Base-by-base conservation (phyloP, 345 rosid genomes). In the Carallia brachiata region DNA sequence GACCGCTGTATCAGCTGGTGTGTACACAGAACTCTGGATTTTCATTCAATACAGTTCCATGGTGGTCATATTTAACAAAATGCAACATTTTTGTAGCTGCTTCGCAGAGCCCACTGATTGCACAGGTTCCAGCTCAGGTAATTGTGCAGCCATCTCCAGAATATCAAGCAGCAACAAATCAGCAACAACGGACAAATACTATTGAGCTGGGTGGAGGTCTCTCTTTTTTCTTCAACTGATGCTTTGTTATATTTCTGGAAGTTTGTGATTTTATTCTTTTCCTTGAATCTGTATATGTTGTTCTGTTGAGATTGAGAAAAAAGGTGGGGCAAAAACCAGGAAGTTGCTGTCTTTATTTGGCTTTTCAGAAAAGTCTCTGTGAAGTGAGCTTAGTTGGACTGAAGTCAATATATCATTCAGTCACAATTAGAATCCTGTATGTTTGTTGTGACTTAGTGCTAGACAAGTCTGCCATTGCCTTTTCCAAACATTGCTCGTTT, bases 131-230 rank as follows among this genome's bases (percentile, higher is more conserved):
- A 53, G 75, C 85, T 66, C 91, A 81, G 31, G 86, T 78, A 68
- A 30, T 79, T 55, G 81, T 77, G 61, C 80, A 56, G 74, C 79
- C 87, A 59, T 66, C 87, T 16, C 76, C 77, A 52, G 85, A 82
- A 44, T 74, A 74, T 72, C 88, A 81, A 75, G 76, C 84, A 48
- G 73, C 88, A 23, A 50, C 80, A 53, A 70, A 77, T 23, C 88
- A 81, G 56, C 91, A 86, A 52, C 82, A 82, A 39, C 80, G 72
- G 73, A 73, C 70, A 6, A 71, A 79, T 55, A 28, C 77, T 62
- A 75, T 79, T 5, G 89, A 80, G 59, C 52, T 69, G 36, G 72
- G 78, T 5, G 83, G 80, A 88, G 97, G 98, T 92, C 48, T 70
- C 30, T 16, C 36, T 58, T 53, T 30, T 34, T 66, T 39, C 52